phyloP scores from a whole-genome alignment of 768 basidiomycete genomes.

The Kwoniella dendrophila region DNA sequence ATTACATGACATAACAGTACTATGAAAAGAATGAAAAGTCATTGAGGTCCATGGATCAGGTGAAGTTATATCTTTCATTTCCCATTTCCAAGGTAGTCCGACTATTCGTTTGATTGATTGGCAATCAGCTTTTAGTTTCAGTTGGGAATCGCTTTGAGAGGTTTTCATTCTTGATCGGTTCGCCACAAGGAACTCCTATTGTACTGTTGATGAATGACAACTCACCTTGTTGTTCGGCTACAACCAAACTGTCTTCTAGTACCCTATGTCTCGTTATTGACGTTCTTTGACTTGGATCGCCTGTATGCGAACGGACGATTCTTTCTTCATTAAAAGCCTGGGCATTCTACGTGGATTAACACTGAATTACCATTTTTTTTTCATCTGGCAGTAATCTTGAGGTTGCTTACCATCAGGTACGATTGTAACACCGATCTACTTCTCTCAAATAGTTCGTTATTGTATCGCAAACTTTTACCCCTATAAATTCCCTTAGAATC shows the following conservation, averaged over 20 bases:
- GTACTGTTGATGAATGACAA: not conserved
- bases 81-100: slow-evolving; percentile 48
- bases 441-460: slow-evolving; percentile 41
- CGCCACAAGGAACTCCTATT: not conserved
- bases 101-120: too few species aligned
- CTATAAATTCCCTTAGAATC: not conserved
- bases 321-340: too few species aligned
- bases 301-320: not conserved
- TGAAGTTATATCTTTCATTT: slow-evolving; percentile 37
- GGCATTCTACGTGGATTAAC: too few species aligned
- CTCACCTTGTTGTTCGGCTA: slow-evolving; percentile 49
- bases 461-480: slow-evolving; percentile 3
- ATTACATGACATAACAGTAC: slow-evolving; percentile 35
- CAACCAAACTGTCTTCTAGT: slow-evolving; percentile 44
- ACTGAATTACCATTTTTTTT: too few species aligned
- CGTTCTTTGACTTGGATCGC: slow-evolving; percentile 22
- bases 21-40: slow-evolving; percentile 39
- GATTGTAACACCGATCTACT: slow-evolving; percentile 35
- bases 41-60: slow-evolving; percentile 41
- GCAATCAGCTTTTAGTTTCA: not conserved
- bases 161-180: not conserved
- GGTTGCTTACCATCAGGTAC: slow-evolving; percentile 37
- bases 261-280: slow-evolving; percentile 38
- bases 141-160: not conserved
- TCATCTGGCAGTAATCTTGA: too few species aligned